Evolutionary conservation across 1,284 basidiomycete genomes (phyloP).

Genomic region (Cryptococcus sp.): DNA sequence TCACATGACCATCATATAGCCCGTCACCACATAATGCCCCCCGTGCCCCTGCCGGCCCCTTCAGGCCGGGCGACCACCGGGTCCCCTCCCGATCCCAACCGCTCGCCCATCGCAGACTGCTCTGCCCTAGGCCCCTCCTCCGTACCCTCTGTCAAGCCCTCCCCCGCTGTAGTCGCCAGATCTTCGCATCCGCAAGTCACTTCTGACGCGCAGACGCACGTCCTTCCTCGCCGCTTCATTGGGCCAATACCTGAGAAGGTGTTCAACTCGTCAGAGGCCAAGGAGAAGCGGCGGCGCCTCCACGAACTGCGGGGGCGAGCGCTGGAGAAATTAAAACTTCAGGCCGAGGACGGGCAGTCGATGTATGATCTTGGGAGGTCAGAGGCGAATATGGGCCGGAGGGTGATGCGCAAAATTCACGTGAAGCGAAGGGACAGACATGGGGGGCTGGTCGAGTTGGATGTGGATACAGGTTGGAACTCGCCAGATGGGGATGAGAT

Average conservation of each 20-base stretch:
- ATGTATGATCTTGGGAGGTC: background rate
- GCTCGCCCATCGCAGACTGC: background rate
- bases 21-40: conserved; percentile 1
- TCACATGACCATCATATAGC: background rate
- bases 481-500: conserved; percentile 9
- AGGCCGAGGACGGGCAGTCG: background rate
- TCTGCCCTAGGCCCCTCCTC: background rate
- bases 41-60: conserved; percentile 6
- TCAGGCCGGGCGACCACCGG: conserved; percentile 1
- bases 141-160: conserved; percentile 18
- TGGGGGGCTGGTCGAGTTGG: conserved; percentile 16
- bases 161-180: conserved; percentile 28
- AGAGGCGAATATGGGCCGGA: conserved; percentile 1
- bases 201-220: conserved; percentile 14
- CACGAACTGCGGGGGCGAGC: conserved; percentile 20
- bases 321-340: conserved; percentile 1
- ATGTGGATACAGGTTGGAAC: conserved; percentile 6
- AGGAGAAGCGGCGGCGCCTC: conserved; percentile 22
- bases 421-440: conserved; percentile 13
- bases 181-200: conserved; percentile 15
- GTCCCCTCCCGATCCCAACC: conserved; percentile 5
- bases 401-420: conserved; percentile 17
- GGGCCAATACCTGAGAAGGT: conserved; percentile 39
- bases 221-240: conserved; percentile 39
- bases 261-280: conserved; percentile 20